A percentile compares a stretch with the other conserved stretches of the same genome.
These are phyloP conservation scores for Spirogloea muscicola DNA, from an alignment of 139 green algal species.

Conservation along the genomic window DNA sequence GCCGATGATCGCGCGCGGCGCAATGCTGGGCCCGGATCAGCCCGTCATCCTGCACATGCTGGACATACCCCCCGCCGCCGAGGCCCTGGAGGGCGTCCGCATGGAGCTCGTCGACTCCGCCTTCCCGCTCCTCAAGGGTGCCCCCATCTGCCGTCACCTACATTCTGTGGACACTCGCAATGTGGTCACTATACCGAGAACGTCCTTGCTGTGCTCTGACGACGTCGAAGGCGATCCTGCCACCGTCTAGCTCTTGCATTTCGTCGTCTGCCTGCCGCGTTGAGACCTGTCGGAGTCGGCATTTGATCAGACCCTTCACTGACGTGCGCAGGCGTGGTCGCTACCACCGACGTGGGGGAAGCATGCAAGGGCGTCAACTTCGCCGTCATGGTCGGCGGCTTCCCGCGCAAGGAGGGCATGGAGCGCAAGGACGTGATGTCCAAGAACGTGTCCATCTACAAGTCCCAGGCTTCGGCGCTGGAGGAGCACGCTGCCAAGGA, in stretches of 20 bases:
- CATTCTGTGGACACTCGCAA: too few relatives aligned
- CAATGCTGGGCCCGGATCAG: conserved; percentile 78
- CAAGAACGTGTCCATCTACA: conserved; percentile 91
- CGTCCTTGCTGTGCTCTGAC: too few relatives aligned
- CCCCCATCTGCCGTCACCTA: conserved; percentile 44
- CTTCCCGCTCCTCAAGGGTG: conserved; percentile 78
- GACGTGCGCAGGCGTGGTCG: conserved; percentile 56
- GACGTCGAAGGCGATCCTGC: too few relatives aligned
- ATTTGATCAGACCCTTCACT: too few relatives aligned
- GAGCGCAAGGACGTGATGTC: conserved; percentile 92
- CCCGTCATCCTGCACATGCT: conserved; percentile 91
- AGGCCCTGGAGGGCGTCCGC: conserved; percentile 76
- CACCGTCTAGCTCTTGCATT: too few relatives aligned
- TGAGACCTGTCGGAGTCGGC: too few relatives aligned
- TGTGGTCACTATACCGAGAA: too few relatives aligned
- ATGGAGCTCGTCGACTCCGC: conserved; percentile 94
- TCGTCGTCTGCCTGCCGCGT: too few relatives aligned
- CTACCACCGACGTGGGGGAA: conserved; percentile 69
- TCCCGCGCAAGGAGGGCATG: conserved; percentile 82
- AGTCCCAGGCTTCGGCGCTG: conserved; percentile 71
- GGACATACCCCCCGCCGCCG: conserved; percentile 78
- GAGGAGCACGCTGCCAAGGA: conserved; percentile 65
- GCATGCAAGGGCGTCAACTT: conserved; percentile 83
- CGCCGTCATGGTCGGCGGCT: conserved; percentile 90
- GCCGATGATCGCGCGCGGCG: conserved; percentile 73